A percentile compares a stretch with the other conserved stretches of the same genome.
Conservation (phyloP, 176 grass and related monocot species). For the Ampelocalamus luodianensis region DNA sequence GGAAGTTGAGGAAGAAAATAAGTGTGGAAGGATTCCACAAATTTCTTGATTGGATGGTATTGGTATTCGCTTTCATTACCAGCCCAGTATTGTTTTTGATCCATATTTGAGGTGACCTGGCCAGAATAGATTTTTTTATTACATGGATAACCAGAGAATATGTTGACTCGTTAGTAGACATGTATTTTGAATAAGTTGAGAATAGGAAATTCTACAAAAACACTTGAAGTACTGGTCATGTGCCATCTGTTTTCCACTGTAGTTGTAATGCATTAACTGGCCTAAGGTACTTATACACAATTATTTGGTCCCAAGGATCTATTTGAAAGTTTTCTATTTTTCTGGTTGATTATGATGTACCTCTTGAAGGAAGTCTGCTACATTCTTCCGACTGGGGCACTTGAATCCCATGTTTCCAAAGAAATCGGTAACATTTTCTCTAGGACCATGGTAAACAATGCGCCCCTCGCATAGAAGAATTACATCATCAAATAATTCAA, state of each 20-base stretch:
- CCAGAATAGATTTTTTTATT: background rate
- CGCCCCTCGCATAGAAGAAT: conserved; percentile 76
- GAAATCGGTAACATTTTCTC: conserved; percentile 59
- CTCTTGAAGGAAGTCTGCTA: conserved; percentile 90
- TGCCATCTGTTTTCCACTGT: too few species aligned
- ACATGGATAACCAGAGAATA: too few species aligned
- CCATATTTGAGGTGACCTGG: conserved; percentile 75
- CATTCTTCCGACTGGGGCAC: conserved; percentile 77
- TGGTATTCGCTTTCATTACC: conserved; percentile 57
- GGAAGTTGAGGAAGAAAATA: conserved; percentile 43
- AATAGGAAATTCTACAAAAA: too few species aligned
- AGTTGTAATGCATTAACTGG: too few species aligned
- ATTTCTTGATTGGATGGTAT: conserved; percentile 56
- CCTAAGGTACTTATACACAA: background rate
- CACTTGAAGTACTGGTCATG: too few species aligned
- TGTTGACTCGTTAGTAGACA: too few species aligned
- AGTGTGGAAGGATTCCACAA: conserved; percentile 53
- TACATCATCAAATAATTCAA: conserved; percentile 87
- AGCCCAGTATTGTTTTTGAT: conserved; percentile 71
- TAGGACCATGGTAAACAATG: conserved; percentile 85
- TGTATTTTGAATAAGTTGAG: background rate
- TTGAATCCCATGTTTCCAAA: conserved; percentile 73
- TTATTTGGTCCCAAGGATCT: background rate
- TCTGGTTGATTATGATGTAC: conserved; percentile 41
- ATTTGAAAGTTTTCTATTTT: background rate